Evolutionary conservation across 2,329 filamentous ascomycete genomes (phyloP).

Genomic region (Cladosporium austrohemisphaericum): DNA sequence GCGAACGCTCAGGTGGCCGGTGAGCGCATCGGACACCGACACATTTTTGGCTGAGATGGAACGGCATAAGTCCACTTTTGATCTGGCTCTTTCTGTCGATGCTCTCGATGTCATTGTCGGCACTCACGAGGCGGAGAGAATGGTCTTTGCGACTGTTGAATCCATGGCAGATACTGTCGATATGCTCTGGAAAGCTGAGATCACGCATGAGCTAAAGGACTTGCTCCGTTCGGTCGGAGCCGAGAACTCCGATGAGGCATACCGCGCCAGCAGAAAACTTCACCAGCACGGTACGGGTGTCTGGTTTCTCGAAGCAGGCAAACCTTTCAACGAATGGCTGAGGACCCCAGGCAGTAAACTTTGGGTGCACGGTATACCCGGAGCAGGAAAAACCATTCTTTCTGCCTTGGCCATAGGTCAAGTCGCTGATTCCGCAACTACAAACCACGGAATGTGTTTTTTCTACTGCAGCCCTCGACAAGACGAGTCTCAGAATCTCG

Average conservation of each 20-base stretch:
- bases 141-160: neutral
- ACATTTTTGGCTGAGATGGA: neutral
- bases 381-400: neutral
- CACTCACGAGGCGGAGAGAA: neutral
- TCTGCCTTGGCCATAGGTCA: neutral
- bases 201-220: neutral
- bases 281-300: neutral
- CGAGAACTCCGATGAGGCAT: neutral
- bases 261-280: neutral
- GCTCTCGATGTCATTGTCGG: neutral
- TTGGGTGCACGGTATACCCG: conserved; percentile 1
- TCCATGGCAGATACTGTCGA: neutral
- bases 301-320: neutral
- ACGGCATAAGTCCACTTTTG: conserved; percentile 2
- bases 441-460: neutral
- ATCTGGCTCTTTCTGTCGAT: neutral
- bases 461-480: neutral
- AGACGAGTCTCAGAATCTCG: neutral
- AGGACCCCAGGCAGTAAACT: neutral
- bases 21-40: neutral
- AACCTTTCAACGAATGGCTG: neutral
- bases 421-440: neutral
- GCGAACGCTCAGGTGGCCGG: neutral
- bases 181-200: neutral
- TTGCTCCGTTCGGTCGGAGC: neutral